Conservation (phyloP, 1,284 basidiomycete species). For the Cryptococcus amylolentus region DNA sequence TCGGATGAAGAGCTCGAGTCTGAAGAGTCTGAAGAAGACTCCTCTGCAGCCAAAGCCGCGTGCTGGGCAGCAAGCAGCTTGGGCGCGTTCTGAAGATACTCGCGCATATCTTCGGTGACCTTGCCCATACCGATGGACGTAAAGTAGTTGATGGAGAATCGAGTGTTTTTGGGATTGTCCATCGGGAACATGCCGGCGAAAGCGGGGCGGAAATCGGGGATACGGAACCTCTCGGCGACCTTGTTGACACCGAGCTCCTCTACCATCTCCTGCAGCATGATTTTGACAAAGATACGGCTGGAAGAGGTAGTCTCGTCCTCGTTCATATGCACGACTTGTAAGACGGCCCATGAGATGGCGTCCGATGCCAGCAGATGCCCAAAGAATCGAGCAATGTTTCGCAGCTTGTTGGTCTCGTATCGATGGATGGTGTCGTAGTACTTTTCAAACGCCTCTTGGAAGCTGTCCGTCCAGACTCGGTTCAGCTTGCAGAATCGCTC, state of each 20-base stretch:
- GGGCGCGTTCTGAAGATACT: conserved; percentile 90
- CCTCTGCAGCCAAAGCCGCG: conserved; percentile 64
- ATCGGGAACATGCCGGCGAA: conserved; percentile 88
- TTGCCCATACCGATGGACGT: conserved; percentile 88
- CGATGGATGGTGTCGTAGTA: conserved; percentile 98
- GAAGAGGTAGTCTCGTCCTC: conserved; percentile 97
- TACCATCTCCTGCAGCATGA: conserved; percentile 89
- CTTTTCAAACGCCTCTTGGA: conserved; percentile 80
- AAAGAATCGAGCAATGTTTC: conserved; percentile 96
- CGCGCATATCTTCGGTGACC: conserved; percentile 93
- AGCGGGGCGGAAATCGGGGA: conserved; percentile 70
- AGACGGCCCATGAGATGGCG: conserved; percentile 80
- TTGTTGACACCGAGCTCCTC: conserved; percentile 85
- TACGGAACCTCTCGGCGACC: conserved; percentile 79
- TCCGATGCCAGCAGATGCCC: conserved; percentile 84
- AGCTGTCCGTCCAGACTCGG: conserved; percentile 84
- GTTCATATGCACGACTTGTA: conserved; percentile 85
- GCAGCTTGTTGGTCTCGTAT: conserved; percentile 95
- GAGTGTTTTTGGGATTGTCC: conserved; percentile 93
- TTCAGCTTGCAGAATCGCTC: conserved; percentile 96
- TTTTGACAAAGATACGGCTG: conserved; percentile 96
- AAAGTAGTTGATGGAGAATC: conserved; percentile 97
- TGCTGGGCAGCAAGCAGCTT: conserved; percentile 88
- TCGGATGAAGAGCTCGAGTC: conserved; percentile 52
- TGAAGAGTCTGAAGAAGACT: conserved; percentile 48